Base-by-base conservation (phyloP, 352 stramenopile genomes). In the Pythium plurisporium region DNA sequence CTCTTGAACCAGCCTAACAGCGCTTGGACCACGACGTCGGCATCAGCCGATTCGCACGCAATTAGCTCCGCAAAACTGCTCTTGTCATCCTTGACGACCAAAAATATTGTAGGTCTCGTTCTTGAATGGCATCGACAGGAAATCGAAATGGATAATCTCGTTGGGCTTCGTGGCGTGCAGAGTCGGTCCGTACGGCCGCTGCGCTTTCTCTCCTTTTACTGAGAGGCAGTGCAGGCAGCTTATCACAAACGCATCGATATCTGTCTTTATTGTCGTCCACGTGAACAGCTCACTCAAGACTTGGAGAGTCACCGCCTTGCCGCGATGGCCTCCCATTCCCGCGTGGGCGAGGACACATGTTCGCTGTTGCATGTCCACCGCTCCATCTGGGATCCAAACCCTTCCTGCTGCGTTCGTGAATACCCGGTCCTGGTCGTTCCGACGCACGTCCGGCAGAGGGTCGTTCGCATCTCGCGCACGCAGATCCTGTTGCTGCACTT, bases 71-170 rank as follows among this genome's bases (percentile, higher is more conserved):
- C 52, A 26, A 67, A 77, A 0, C 63, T 55, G 8, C 42, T 57
- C 65, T 77, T 73, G 3, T 57, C 58, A 22, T 81, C 66, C 14
- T 74, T 72, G 0, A 75, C 4, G 0, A 81, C n/a, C 57, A 0
- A 74, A 47, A 0, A 78, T 43, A 20, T 76, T 74, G 33, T 67
- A 65, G 0, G 25, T 54, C 6, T 42, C 40, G 19, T 48, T 40
- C 2, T 44, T 46, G 25, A 59, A 23, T 0, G 62, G 43, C 25
- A 76, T 58, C 0, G 46, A 59, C 10, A 78, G 25, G 14, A 63
- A 81, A 14, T 76, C 66, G 25, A 81, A 81, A 29, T 77, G 60
- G 0, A 77, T 26, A 2, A 72, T 4, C 27, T 81, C 61, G 15
- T 78, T 78, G 0, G 66, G 69, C 14, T 64, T 70, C 0, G 65